Evolutionary conservation across 805 yeast species (phyloP), one percentile per base, ranked within the genome.

Genomic region (Ogataea wickerhamii): DNA sequence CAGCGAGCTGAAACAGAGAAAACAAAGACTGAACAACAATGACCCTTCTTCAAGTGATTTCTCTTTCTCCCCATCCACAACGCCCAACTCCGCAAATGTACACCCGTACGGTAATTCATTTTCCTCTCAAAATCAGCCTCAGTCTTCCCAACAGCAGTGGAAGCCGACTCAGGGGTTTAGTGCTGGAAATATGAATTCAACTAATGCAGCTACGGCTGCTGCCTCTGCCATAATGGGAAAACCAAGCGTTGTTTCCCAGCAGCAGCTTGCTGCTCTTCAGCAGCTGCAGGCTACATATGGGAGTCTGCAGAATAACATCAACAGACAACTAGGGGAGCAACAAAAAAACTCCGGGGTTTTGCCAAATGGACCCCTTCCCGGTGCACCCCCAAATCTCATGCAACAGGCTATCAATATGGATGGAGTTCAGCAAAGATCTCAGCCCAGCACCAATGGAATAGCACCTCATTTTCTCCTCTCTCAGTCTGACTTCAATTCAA

Each of bases 241-340:
- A 16, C 47, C 56, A 11, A 56, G 56, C n/a, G 47, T 39, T 18
- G 45, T 51, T 22, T 48, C 56, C 18, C 47, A 43, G 13, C 54
- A 54, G 28, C 57, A 55, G 36, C 32, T 47, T 7, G 50, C 51
- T 7, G 51, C 58, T 4, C 21, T 58, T 13, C 52, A 55, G 30
- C 61, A 58, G 34, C 38, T 58, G 16, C 61, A 56, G 36, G 54
- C 55, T 16, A 55, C 63, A 2, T 58, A 58, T 38, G 61, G 63
- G 6, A 51, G 44, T 18, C 34, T 56, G 8, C 60, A 58, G 29
- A 51, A 34, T 22, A 53, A 52, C 32, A 42, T 55, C 5, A 38
- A 47, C 18, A 40, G 44, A 22, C 57, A 53, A 29, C 31, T 47
- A 14, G 49, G 45, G 20, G 52, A 48, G n/a, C 52, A 49, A 26